A percentile compares a stretch with the other conserved stretches of the same genome.
These are phyloP conservation scores for Aspergillus persii DNA, from an alignment of 2,329 filamentous ascomycete species.

Conservation along the genomic window DNA sequence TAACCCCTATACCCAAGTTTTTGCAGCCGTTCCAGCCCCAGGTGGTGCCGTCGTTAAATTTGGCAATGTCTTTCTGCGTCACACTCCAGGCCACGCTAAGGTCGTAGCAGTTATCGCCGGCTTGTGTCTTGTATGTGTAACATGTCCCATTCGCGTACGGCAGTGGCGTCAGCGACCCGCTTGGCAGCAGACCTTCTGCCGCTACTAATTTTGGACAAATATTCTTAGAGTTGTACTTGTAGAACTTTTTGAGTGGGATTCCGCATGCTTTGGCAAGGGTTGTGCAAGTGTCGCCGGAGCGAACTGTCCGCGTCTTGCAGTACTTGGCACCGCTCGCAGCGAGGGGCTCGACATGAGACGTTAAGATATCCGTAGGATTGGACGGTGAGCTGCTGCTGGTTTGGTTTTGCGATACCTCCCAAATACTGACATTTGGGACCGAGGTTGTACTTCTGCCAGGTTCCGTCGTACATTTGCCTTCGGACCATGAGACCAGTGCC, in stretches of 20 bases:
- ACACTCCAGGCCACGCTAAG: constrained; percentile 38
- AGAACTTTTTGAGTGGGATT: constrained; percentile 39
- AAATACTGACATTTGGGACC: not conserved
- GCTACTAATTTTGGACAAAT: constrained; percentile 31
- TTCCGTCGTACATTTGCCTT: not conserved
- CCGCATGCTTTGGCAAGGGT: constrained; percentile 40
- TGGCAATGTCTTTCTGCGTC: not conserved
- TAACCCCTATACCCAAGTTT: not conserved
- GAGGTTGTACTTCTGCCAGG: not conserved
- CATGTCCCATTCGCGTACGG: constrained; percentile 40
- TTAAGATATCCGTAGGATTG: not conserved
- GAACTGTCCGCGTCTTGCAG: constrained; percentile 19
- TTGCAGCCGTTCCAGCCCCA: constrained; percentile 28
- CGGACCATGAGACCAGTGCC: not conserved
- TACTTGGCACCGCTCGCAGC: not conserved
- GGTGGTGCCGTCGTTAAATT: constrained; percentile 40
- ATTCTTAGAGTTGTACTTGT: constrained; percentile 36
- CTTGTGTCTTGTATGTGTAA: constrained; percentile 33
- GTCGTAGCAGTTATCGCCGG: constrained; percentile 38
- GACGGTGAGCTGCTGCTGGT: not conserved
- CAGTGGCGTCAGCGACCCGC: constrained; percentile 34
- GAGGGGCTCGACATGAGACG: not conserved
- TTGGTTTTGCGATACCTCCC: not conserved
- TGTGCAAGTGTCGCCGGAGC: constrained; percentile 37
- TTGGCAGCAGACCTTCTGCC: constrained; percentile 39